These are phyloP conservation scores for Mytilinidion resinicola DNA, from an alignment of 495 filamentous ascomycete genomes.

Conservation along the genomic window DNA sequence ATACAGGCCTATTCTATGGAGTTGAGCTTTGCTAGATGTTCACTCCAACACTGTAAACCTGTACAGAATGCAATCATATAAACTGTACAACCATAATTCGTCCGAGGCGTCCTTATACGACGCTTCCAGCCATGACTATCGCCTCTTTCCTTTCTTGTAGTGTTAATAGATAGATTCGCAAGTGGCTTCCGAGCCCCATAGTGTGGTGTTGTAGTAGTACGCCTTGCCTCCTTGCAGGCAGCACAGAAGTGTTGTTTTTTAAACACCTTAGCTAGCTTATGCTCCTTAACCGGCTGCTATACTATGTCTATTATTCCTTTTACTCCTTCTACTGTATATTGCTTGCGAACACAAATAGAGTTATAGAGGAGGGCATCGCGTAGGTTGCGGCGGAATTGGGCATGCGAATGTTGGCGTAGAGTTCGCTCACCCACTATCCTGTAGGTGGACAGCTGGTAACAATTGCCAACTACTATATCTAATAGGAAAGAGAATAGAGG, in stretches of 20 bases:
- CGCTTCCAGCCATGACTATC: neutral
- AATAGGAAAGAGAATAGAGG: no score
- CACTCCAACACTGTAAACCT: neutral
- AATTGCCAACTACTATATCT: no score
- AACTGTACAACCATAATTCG: neutral
- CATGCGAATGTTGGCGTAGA: no score
- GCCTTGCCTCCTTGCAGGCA: neutral
- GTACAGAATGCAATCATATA: neutral
- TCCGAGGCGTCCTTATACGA: neutral
- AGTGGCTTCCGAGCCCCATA: neutral
- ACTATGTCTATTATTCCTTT: conserved; percentile 3
- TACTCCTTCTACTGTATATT: no score
- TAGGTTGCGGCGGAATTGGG: no score
- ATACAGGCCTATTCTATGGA: no score
- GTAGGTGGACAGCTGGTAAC: no score
- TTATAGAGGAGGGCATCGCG: no score
- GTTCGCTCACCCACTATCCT: no score
- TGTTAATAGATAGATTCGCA: neutral
- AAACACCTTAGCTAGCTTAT: neutral
- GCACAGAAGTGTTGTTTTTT: neutral
- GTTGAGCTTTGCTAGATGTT: no score
- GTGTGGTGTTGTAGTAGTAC: neutral
- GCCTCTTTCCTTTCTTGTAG: neutral
- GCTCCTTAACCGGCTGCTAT: conserved; percentile 1
- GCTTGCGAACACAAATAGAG: no score